Conservation (phyloP, 2,329 filamentous ascomycete species). For the Colletotrichum liriopes region DNA sequence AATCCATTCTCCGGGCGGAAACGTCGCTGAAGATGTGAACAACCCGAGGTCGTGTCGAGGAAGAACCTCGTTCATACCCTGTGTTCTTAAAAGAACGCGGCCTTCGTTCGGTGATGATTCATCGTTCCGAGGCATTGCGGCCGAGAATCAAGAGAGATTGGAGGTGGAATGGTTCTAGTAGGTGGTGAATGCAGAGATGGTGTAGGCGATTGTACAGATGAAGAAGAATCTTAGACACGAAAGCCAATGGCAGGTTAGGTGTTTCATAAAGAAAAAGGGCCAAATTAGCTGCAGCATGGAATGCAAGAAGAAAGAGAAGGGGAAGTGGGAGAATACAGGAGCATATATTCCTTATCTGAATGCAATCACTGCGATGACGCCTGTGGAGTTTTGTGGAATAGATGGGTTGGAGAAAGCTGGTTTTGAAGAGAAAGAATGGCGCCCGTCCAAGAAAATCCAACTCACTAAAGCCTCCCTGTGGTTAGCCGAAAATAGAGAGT, state of each 20-base stretch:
- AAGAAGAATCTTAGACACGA: neutral
- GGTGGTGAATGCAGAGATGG: neutral
- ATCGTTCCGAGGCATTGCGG: slow-evolving; percentile 23
- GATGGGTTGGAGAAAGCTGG: neutral
- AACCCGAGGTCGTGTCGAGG: slow-evolving; percentile 34
- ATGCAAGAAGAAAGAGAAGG: neutral
- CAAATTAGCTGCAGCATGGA: neutral
- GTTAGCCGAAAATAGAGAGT: neutral
- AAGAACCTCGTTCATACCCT: slow-evolving; percentile 34
- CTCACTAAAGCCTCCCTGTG: neutral
- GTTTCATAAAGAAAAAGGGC: neutral
- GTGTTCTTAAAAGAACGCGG: slow-evolving; percentile 23
- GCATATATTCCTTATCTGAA: neutral
- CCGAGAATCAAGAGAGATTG: neutral
- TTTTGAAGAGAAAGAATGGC: no score
- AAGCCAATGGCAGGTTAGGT: neutral
- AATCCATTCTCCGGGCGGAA: slow-evolving; percentile 32
- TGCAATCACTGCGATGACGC: slow-evolving; percentile 12
- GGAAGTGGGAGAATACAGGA: neutral
- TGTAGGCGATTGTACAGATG: neutral
- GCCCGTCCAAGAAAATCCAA: neutral
- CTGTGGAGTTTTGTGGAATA: neutral
- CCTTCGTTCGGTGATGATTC: slow-evolving; percentile 13
- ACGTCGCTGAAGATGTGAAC: slow-evolving; percentile 14
- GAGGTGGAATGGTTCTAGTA: no score